phyloP scores from a whole-genome alignment of 2,329 filamentous ascomycete species.

The Cordyceps javanica region DNA sequence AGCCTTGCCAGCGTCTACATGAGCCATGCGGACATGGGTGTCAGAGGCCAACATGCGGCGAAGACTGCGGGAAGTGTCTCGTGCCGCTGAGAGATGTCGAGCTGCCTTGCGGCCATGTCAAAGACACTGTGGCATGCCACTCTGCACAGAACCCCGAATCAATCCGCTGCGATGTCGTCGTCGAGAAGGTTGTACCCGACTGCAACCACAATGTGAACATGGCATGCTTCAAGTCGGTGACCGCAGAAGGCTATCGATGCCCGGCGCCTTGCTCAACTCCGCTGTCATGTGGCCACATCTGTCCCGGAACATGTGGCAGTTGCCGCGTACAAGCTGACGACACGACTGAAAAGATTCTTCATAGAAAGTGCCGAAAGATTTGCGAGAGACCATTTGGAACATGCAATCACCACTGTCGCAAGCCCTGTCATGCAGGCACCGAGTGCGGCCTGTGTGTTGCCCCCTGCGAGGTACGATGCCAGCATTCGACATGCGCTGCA shows the following conservation, averaged over 20 bases:
- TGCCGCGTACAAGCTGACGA: conserved; percentile 16
- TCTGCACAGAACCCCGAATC: neutral
- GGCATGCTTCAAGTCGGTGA: conserved; percentile 11
- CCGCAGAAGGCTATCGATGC: conserved; percentile 9
- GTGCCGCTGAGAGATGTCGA: conserved; percentile 14
- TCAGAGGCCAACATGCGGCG: conserved; percentile 32
- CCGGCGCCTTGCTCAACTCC: conserved; percentile 20
- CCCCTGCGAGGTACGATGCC: conserved; percentile 52
- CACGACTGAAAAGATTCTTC: conserved; percentile 18
- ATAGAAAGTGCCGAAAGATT: conserved; percentile 27
- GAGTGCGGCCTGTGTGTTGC: conserved; percentile 44
- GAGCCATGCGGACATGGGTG: conserved; percentile 39
- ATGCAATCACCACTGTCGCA: conserved; percentile 51
- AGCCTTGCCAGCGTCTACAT: conserved; percentile 35
- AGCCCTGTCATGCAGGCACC: conserved; percentile 13
- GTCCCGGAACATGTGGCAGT: conserved; percentile 13
- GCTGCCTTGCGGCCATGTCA: conserved; percentile 18
- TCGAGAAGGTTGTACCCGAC: conserved; percentile 6
- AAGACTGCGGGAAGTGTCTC: conserved; percentile 27
- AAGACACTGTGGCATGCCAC: conserved; percentile 11
- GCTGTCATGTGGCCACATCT: conserved; percentile 34
- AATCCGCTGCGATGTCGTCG: neutral
- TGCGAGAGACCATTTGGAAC: conserved; percentile 46
- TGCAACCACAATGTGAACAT: conserved; percentile 12
- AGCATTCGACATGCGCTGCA: conserved; percentile 47